Conservation (phyloP, 1,284 basidiomycete species). For the Tilletia walkeri region DNA sequence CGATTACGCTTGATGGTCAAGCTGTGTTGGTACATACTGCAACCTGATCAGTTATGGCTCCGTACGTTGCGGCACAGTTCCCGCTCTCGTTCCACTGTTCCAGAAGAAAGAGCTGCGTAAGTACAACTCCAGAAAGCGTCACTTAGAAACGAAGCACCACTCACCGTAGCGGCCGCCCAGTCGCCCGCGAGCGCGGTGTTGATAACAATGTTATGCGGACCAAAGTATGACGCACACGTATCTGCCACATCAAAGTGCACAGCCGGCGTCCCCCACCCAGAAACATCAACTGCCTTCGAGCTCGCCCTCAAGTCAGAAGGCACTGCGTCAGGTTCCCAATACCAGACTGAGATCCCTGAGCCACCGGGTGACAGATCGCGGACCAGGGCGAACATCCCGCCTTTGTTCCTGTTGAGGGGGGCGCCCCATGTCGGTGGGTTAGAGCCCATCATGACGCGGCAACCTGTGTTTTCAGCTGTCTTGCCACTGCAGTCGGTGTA, state of each 20-base stretch:
- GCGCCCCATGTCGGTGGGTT: conserved; percentile 40
- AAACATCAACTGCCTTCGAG: conserved; percentile 31
- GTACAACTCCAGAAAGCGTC: background rate
- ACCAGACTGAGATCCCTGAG: conserved; percentile 50
- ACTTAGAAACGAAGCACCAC: background rate
- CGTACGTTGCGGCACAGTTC: conserved; percentile 11
- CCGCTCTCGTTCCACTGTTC: conserved; percentile 16
- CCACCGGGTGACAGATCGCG: conserved; percentile 45
- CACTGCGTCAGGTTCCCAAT: conserved; percentile 34
- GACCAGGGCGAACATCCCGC: conserved; percentile 51
- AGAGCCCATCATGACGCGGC: conserved; percentile 41
- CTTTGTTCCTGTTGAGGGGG: conserved; percentile 41
- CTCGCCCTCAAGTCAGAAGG: conserved; percentile 38
- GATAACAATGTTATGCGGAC: conserved; percentile 43
- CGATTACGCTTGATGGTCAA: conserved; percentile 31
- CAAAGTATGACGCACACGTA: conserved; percentile 41
- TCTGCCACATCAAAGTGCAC: conserved; percentile 41
- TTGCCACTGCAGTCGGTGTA: conserved; percentile 44
- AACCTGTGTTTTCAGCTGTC: conserved; percentile 36
- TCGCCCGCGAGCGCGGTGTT: conserved; percentile 51
- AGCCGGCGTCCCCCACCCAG: conserved; percentile 41
- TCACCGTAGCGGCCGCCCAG: conserved; percentile 36
- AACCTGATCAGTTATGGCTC: conserved; percentile 15
- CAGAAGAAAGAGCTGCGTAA: no score
- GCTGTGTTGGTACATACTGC: conserved; percentile 24